phyloP scores from a whole-genome alignment of 805 yeast species.

The Komagataella populi region DNA sequence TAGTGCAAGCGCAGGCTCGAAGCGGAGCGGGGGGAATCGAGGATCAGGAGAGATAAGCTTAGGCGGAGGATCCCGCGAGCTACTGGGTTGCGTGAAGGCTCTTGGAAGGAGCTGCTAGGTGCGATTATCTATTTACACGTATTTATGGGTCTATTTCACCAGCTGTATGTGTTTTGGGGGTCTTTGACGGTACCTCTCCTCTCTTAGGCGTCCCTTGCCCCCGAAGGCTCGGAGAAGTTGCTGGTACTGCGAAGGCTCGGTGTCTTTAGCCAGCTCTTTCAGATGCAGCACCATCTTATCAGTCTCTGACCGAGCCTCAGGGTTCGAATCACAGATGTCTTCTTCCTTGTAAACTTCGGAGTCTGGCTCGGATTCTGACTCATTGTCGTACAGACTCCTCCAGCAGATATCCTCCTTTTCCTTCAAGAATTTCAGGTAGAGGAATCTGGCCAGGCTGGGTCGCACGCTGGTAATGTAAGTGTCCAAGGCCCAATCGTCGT shows the following conservation, averaged over 20 bases:
- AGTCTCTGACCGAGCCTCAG: background rate
- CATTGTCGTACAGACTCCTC: background rate
- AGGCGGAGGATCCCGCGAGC: background rate
- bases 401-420: constrained; percentile 3
- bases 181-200: background rate
- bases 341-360: background rate
- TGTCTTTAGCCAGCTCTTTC: background rate
- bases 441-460: background rate
- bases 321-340: background rate
- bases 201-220: background rate
- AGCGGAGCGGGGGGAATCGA: background rate
- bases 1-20: background rate
- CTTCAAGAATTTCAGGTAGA: constrained; percentile 2
- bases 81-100: background rate
- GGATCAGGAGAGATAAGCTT: background rate
- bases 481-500: constrained; percentile 14
- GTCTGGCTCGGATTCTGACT: background rate
- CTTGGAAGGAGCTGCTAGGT: background rate
- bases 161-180: background rate
- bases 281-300: background rate
- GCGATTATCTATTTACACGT: background rate
- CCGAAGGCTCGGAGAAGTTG: background rate
- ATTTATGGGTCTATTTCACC: background rate
- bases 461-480: background rate
- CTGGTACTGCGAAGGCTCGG: background rate